Base-by-base conservation (phyloP, 116 monocot species). In the Zostera marina region DNA sequence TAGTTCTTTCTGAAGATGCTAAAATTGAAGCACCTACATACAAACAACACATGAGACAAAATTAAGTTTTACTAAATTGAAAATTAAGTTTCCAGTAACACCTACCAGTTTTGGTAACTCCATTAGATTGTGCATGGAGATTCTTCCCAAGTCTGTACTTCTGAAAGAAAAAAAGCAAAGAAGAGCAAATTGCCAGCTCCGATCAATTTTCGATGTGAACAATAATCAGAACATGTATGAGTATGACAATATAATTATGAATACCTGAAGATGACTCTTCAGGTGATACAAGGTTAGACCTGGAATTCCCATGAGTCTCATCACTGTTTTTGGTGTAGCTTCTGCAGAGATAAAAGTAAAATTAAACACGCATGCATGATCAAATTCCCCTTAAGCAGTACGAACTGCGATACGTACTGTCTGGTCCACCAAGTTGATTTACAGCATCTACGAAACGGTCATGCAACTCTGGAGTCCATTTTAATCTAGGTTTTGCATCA, bases 231-330 rank as follows among this genome's bases (percentile, higher is more conserved):
- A 52, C n/a, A 9, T 52, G 23, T 13, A 8, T 15, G 47, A 49
- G 12, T 38, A 4, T 22, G 32, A 8, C 6, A 24, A 24, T 16
- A 3, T n/a, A n/a, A n/a, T n/a, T n/a, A n/a, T n/a, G n/a, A n/a
- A 10, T 70, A 94, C 94, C 84, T 94, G 94, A 64, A 94, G 82
- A 66, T 94, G 94, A 42, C 85, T 94, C 67, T 94, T 94, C 6
- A 94, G 79, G 62, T 94, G 94, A 70, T 88, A 94, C 63, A 94
- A 62, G 48, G 94, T 88, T 7, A 94, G 75, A 45, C 94, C 94
- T 60, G 84, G 88, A 48, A 88, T 85, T 17, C 85, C 88, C 94
- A 94, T 94, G 14, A 88, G 79, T 68, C 79, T 84, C 94, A 94
- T 94, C 52, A 88, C 71, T 62, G 84, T 88, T 74, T 94, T 94